phyloP scores from a whole-genome alignment of 352 stramenopile species.

The Pythium aphanidermatum region DNA sequence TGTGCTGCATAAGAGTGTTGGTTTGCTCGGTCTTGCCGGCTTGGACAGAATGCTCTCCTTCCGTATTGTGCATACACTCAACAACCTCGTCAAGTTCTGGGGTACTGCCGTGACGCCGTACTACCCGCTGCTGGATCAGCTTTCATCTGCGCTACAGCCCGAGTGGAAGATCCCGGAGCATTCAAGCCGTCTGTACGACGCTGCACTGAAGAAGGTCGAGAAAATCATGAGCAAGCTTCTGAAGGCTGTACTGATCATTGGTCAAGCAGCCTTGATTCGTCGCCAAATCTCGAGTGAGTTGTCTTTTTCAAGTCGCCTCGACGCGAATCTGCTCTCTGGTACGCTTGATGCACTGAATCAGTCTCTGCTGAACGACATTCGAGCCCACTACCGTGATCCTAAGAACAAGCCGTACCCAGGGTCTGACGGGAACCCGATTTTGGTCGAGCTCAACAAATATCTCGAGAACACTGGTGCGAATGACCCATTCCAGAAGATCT shows the following conservation, averaged over 20 bases:
- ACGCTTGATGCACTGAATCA: slow-evolving; percentile 89
- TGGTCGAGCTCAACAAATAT: slow-evolving; percentile 90
- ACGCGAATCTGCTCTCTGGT: slow-evolving; percentile 89
- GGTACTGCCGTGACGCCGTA: slow-evolving; percentile 85
- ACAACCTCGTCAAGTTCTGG: slow-evolving; percentile 94
- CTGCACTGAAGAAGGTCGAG: slow-evolving; percentile 90
- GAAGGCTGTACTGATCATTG: slow-evolving; percentile 90
- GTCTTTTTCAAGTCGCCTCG: slow-evolving; percentile 83
- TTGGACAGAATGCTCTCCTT: slow-evolving; percentile 92
- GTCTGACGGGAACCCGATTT: slow-evolving; percentile 70
- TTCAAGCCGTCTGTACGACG: slow-evolving; percentile 80
- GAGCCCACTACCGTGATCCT: slow-evolving; percentile 76
- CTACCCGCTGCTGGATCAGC: slow-evolving; percentile 83
- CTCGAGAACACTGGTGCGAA: slow-evolving; percentile 89
- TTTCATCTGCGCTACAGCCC: slow-evolving; percentile 76
- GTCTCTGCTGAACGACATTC: slow-evolving; percentile 85
- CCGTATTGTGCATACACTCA: slow-evolving; percentile 90
- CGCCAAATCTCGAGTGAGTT: slow-evolving; percentile 90
- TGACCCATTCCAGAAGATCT: slow-evolving; percentile 93
- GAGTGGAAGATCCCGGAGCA: slow-evolving; percentile 88
- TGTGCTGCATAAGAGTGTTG: slow-evolving; percentile 88
- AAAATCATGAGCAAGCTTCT: slow-evolving; percentile 93
- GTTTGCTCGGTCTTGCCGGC: slow-evolving; percentile 86
- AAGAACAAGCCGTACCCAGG: slow-evolving; percentile 79
- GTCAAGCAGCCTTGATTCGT: slow-evolving; percentile 91